Evolutionary conservation across 2,329 filamentous ascomycete species (phyloP).

Genomic region (Westerdykella sp.): DNA sequence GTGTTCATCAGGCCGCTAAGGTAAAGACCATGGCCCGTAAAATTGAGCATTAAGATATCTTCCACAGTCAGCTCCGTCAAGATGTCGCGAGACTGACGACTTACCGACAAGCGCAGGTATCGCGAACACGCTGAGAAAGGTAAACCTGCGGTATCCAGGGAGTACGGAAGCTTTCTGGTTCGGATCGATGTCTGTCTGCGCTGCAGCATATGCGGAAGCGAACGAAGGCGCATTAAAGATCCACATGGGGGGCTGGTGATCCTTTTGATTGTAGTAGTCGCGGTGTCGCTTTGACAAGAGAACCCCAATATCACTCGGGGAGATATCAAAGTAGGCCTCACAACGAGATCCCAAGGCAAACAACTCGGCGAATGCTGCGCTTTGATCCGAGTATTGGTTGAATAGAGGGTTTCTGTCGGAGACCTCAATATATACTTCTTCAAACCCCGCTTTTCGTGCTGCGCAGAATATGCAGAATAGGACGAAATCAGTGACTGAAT

Average conservation of each 20-base stretch:
- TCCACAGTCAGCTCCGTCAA: conserved; percentile 5
- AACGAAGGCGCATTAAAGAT: conserved; percentile 46
- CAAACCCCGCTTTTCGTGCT: conserved; percentile 51
- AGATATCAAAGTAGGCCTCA: conserved; percentile 56
- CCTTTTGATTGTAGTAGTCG: conserved; percentile 36
- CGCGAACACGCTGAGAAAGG: conserved; percentile 56
- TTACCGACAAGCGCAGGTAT: conserved; percentile 52
- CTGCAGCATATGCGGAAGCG: conserved; percentile 48
- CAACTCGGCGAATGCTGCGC: conserved; percentile 57
- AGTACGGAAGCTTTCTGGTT: conserved; percentile 40
- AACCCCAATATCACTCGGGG: conserved; percentile 32
- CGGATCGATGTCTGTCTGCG: conserved; percentile 49
- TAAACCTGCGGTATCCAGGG: conserved; percentile 47
- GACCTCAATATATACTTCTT: conserved; percentile 58
- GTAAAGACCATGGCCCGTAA: conserved; percentile 56
- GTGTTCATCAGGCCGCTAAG: conserved; percentile 52
- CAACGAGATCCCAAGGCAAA: conserved; percentile 59
- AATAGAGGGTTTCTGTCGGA: conserved; percentile 57
- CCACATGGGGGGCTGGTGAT: conserved; percentile 46
- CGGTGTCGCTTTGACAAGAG: conserved; percentile 36
- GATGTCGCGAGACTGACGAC: not conserved
- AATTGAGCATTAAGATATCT: conserved; percentile 55
- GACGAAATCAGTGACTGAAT: conserved; percentile 46
- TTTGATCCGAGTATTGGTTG: conserved; percentile 56
- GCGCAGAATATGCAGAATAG: conserved; percentile 54